Evolutionary conservation across 177 flowering plant species (phyloP), one percentile per base, ranked within the genome.

Genomic region (Vitis hybrid): DNA sequence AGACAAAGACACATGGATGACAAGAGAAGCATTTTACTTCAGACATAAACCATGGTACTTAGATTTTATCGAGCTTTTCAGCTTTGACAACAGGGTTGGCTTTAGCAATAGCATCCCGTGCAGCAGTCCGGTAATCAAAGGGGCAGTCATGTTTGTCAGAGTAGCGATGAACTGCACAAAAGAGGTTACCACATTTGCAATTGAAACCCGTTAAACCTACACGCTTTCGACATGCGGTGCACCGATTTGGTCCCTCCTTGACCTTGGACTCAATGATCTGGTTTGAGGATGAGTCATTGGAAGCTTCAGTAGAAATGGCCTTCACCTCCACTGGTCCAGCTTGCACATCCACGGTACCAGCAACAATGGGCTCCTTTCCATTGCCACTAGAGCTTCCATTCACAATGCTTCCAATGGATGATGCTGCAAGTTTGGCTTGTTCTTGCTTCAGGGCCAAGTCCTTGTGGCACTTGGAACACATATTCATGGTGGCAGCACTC

Each of bases 401-500:
- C 60, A 86, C 86, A 32, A 83, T 61, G 68, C 65, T 80, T 27
- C 75, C 87, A 46, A 83, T 74, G 48, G 91, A 85, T 19, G 93
- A 76, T 15, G 84, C 87, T 32, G 88, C 88, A 52, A 82, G 86
- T 67, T 87, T 89, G 11, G 87, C 87, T 68, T 85, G 91, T 67
- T 90, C 89, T 62, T 90, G 87, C 65, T 89, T 87, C 82, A 91
- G 61, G 57, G 85, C 50, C 73, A 85, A 68, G 71, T 91, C 97
- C 75, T 88, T 84, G 88, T 91, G 86, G 74, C 97, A 91, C 79
- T 92, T 92, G 71, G 97, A 92, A 71, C 97, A 92, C 82, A 92
- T 84, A 60, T 93, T 88, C 83, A 86, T 90, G 51, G 94, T 93
- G 6, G 93, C 85, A 2, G 90, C 75, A 72, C 91, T 88, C 50